Base-by-base conservation (phyloP, 2,329 filamentous ascomycete genomes). In the Talaromyces sp. region DNA sequence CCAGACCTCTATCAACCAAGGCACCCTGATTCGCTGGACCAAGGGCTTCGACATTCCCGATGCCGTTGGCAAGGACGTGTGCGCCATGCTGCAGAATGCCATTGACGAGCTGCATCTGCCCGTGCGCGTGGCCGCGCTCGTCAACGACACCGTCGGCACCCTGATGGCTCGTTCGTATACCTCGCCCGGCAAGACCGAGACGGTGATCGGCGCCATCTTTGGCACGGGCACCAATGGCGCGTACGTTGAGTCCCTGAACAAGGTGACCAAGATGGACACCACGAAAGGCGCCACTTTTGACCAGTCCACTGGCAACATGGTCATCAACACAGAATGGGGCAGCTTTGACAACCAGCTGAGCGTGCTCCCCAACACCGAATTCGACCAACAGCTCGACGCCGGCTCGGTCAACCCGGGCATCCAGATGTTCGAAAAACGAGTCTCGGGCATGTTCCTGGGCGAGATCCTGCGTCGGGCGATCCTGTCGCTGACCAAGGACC, bases 1-100 rank as follows among this genome's bases (percentile, higher is more conserved):
- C 73, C 94, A 99, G 75, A 82, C 90, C 61, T 92, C 91, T 43
- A 96, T 99, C 74, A 97, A 97, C 82, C 93, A 92, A 78, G 94
- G 94, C 63, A 89, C 88, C 60, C 82, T 99, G 58, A 94, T 97
- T 76, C 87, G 94, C 67, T 99, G 94, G 94, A 99, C 94, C 61
- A 99, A 99, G 80, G 94, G 94, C 57, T 99, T 97, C 73, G 91
- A 97, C 72, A 97, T 99, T 66, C 84, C 87, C n/a, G 94, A 97
- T 72, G 90, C 92, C 1, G 77, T 99, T 61, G 94, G 93, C 68
- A 89, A 97, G 77, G 94, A 99, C 74, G 92, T 99, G 32, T 99
- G 94, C 74, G 88, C 86, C 48, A 80, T 99, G 64, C 83, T 99
- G 38, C 94, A 99, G 77, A 79, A 80, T 21, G 94, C 97, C 75